phyloP scores from a whole-genome alignment of 192 early-diverging fungal species.

The Rhizophlyctis rosea region DNA sequence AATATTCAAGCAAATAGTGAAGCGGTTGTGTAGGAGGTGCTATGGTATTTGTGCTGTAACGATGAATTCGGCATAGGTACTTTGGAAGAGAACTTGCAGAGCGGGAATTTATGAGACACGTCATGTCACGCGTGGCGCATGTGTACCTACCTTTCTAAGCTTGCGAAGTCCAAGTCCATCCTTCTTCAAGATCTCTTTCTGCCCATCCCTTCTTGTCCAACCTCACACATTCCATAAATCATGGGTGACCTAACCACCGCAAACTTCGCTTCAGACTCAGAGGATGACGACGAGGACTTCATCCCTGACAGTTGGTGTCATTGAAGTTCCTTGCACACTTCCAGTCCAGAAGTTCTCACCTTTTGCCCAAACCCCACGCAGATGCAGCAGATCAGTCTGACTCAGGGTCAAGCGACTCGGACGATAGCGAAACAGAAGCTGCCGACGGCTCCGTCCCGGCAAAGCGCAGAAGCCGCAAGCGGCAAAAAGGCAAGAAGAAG shows the following conservation, averaged over 20 bases:
- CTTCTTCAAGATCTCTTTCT: no score
- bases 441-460: background rate
- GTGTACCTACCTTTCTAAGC: no score
- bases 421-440: background rate
- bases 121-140: no score
- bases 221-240: background rate
- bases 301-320: background rate
- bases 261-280: background rate
- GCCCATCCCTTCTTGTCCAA: background rate
- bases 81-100: no score
- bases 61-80: no score
- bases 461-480: background rate
- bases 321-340: background rate
- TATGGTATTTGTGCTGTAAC: no score
- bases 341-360: background rate
- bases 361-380: background rate
- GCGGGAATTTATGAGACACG: no score
- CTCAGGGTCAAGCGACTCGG: background rate
- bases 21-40: no score
- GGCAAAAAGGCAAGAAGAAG: slow-evolving; percentile 2
- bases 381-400: background rate
- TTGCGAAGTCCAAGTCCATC: no score
- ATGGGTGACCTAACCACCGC: background rate
- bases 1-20: no score
- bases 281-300: slow-evolving; percentile 11